Percentiles rank a stretch among this genome's conserved stretches.
phyloP scores from a whole-genome alignment of 225 moss, liverwort and hornwort species.

The Physcomitrium patens region DNA sequence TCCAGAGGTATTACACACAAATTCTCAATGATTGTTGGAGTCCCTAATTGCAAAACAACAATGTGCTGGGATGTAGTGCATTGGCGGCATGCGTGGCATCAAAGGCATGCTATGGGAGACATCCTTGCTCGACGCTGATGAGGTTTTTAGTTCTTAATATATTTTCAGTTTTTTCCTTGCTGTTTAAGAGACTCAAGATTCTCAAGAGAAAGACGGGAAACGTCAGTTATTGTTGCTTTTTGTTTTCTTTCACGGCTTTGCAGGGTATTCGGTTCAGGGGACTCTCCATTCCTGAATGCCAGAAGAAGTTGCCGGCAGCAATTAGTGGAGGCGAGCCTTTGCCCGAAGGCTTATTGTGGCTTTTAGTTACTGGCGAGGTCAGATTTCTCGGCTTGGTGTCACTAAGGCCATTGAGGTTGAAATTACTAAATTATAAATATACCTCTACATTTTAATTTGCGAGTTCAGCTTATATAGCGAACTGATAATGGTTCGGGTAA shows the following conservation, averaged over 20 bases:
- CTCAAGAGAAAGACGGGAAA: no score
- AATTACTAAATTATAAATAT: neutral
- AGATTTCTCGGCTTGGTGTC: constrained; percentile 12
- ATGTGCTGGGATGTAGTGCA: constrained; percentile 46
- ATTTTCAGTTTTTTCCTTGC: no score
- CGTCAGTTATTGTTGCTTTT: neutral
- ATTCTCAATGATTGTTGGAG: no score
- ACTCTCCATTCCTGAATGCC: constrained; percentile 86
- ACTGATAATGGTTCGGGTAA: constrained; percentile 24
- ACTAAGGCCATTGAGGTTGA: neutral
- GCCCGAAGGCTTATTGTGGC: constrained; percentile 80
- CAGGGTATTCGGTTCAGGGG: constrained; percentile 87
- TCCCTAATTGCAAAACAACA: neutral
- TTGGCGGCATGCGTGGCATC: constrained; percentile 95
- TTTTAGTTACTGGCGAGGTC: constrained; percentile 85
- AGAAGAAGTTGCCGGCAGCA: constrained; percentile 71
- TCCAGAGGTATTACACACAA: neutral
- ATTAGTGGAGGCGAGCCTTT: constrained; percentile 80
- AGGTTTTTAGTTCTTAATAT: no score
- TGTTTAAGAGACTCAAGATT: no score
- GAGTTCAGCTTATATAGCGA: constrained; percentile 1
- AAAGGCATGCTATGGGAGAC: constrained; percentile 94
- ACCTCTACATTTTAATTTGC: neutral
- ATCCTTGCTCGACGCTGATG: constrained; percentile 40
- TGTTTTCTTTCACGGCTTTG: constrained; percentile 5